These are phyloP conservation scores for Clarireedia hainanense DNA, from an alignment of 2,329 filamentous ascomycete genomes.

Conservation along the genomic window DNA sequence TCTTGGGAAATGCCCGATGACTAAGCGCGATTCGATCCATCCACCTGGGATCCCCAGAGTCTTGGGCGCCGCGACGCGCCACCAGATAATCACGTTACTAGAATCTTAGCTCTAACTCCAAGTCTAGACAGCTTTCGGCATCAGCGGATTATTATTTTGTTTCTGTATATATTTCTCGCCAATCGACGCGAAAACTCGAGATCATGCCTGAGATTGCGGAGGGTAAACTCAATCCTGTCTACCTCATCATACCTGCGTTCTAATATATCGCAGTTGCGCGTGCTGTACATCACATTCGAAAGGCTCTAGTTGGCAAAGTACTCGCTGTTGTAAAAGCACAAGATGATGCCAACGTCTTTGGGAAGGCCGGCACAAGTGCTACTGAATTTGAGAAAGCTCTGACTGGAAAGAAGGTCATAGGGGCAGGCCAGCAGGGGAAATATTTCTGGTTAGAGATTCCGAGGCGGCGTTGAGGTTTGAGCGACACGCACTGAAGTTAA, in stretches of 20 bases:
- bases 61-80: too few relatives aligned
- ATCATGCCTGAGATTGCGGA: constrained; percentile 57
- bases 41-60: too few relatives aligned
- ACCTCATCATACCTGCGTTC: neutral
- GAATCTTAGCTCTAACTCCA: too few relatives aligned
- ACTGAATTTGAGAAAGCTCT: constrained; percentile 66
- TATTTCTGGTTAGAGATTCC: constrained; percentile 67
- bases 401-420: constrained; percentile 61
- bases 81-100: too few relatives aligned
- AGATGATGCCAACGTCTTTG: constrained; percentile 80
- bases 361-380: constrained; percentile 78
- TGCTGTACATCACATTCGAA: constrained; percentile 75
- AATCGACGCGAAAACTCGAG: neutral
- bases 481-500: neutral
- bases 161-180: too few relatives aligned
- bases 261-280: constrained; percentile 54
- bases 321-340: constrained; percentile 62
- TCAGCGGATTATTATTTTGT: too few relatives aligned
- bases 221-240: constrained; percentile 31
- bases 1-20: neutral
- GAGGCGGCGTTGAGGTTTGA: neutral
- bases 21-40: neutral
- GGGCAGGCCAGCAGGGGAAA: constrained; percentile 82
- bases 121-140: too few relatives aligned
- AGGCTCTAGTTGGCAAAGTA: constrained; percentile 76